phyloP scores from a whole-genome alignment of 768 basidiomycete species.

The Russula abietina region DNA sequence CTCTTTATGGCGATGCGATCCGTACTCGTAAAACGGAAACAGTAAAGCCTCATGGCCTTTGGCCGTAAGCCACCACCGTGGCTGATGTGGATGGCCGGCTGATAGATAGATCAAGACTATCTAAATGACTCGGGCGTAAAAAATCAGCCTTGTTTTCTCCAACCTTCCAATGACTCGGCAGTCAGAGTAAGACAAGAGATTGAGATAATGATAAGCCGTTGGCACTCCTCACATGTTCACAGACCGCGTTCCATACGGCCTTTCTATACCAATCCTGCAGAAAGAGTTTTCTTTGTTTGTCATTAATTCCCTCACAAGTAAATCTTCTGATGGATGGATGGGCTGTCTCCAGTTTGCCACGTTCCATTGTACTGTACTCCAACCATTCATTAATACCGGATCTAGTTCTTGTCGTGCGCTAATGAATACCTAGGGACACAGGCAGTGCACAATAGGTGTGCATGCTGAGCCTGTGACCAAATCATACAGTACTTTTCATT shows the following conservation, averaged over 20 bases:
- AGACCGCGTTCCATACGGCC: neutral
- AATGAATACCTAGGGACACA: neutral
- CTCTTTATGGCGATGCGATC: neutral
- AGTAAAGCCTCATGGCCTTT: neutral
- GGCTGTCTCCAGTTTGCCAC: neutral
- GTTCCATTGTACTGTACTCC: neutral
- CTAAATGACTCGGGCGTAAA: neutral
- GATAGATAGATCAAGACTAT: neutral
- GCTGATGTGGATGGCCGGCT: neutral
- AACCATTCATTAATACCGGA: slow-evolving; percentile 10
- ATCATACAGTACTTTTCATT: neutral
- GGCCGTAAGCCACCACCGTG: neutral
- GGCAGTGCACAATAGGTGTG: slow-evolving; percentile 7
- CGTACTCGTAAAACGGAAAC: neutral
- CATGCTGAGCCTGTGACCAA: slow-evolving; percentile 9
- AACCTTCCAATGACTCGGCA: neutral
- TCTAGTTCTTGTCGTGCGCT: neutral
- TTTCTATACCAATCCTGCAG: neutral
- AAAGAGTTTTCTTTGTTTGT: neutral
- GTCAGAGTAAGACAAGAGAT: neutral
- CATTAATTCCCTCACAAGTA: neutral
- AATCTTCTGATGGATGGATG: neutral
- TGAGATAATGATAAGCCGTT: neutral
- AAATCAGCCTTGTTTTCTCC: neutral
- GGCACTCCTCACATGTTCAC: neutral